A percentile compares a stretch with the other conserved stretches of the same genome.
These are phyloP conservation scores for Saccharomyces kudriavzevii DNA, from an alignment of 805 yeast genomes.

Conservation along the genomic window DNA sequence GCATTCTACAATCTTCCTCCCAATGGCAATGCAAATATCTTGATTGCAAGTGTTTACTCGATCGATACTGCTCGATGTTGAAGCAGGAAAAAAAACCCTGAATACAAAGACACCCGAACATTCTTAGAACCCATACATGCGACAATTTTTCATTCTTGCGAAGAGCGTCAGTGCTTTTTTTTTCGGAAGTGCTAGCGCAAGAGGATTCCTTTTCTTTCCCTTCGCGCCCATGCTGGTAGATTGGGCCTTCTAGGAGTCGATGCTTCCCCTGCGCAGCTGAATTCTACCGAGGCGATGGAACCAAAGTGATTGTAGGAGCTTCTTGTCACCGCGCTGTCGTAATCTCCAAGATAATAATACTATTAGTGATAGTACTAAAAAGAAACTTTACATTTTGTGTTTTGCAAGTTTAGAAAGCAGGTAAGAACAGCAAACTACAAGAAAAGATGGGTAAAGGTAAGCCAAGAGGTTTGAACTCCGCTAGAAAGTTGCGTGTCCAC, in stretches of 20 bases:
- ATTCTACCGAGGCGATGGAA: neutral
- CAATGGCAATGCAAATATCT: neutral
- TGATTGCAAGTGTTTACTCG: neutral
- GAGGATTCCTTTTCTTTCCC: neutral
- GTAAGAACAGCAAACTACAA: neutral
- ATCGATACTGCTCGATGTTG: neutral
- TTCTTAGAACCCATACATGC: neutral
- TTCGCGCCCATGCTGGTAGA: neutral
- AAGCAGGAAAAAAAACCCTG: neutral
- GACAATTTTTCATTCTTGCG: neutral
- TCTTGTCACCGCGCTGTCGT: neutral
- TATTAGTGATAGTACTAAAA: neutral
- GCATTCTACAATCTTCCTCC: neutral
- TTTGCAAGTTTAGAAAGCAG: neutral
- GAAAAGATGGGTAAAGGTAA: constrained; percentile 91
- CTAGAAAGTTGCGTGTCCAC: constrained; percentile 98
- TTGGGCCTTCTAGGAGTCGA: neutral
- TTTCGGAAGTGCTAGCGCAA: too few species aligned
- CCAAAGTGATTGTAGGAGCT: neutral
- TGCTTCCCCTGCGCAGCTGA: neutral
- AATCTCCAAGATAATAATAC: neutral
- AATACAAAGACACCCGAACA: neutral
- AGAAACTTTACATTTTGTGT: neutral
- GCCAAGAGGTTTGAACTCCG: constrained; percentile 99
- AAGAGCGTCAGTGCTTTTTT: too few species aligned